Evolutionary conservation across 2,329 filamentous ascomycete species (phyloP).

Genomic region (Tolypocladium pustulatum): DNA sequence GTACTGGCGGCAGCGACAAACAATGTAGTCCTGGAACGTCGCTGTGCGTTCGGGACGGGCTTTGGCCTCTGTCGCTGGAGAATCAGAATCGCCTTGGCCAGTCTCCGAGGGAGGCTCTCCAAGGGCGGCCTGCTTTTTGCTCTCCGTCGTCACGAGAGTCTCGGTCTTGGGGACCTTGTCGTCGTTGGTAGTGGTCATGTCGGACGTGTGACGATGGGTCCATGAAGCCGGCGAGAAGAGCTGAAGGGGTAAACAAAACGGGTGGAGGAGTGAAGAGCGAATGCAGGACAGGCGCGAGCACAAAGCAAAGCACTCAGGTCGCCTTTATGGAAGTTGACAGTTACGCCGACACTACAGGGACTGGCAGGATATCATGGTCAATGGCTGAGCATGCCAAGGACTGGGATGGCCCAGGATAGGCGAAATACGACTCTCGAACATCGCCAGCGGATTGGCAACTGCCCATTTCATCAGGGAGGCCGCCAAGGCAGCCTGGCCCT

Average conservation of each 20-base stretch:
- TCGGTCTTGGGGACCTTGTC: neutral
- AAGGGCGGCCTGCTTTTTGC: neutral
- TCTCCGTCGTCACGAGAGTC: neutral
- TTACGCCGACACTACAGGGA: neutral
- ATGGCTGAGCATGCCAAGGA: neutral
- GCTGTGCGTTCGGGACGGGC: constrained; percentile 27
- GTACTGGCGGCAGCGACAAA: constrained; percentile 5
- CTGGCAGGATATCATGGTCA: neutral
- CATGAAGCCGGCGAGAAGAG: neutral
- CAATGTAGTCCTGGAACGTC: constrained; percentile 32
- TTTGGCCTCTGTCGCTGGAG: neutral
- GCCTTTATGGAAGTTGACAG: neutral
- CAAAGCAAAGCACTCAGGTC: neutral
- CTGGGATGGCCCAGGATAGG: neutral
- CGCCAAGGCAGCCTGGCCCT: no score
- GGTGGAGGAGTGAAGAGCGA: neutral
- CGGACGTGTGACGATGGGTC: neutral
- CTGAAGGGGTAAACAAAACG: neutral
- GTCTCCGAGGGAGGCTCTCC: neutral
- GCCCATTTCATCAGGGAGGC: neutral
- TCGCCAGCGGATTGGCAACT: neutral
- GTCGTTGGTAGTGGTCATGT: neutral
- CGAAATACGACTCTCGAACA: neutral
- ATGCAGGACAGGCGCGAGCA: neutral
- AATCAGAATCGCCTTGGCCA: neutral